phyloP scores from a whole-genome alignment of 768 basidiomycete genomes.

The Porpolomopsis calyptriformis region DNA sequence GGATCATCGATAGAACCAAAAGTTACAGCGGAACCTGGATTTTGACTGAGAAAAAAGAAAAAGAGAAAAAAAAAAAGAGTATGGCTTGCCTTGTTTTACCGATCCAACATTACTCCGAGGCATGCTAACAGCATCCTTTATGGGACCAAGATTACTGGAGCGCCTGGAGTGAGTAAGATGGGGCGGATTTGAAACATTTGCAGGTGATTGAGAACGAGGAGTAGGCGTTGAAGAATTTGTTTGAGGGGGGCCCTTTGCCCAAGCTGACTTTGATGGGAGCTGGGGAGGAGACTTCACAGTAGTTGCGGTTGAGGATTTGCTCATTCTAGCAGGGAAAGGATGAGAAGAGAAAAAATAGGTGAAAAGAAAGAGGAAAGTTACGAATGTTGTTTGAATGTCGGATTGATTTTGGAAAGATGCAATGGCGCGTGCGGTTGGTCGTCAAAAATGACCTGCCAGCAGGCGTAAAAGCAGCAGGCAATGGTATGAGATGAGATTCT shows the following conservation, averaged over 20 bases:
- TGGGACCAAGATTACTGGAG: constrained; percentile 60
- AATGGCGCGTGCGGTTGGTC: constrained; percentile 59
- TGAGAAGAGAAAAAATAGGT: constrained; percentile 11
- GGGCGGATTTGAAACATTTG: constrained; percentile 32
- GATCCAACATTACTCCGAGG: constrained; percentile 55
- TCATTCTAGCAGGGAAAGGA: constrained; percentile 55
- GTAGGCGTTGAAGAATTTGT: constrained; percentile 40
- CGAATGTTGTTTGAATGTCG: constrained; percentile 32
- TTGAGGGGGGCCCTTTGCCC: constrained; percentile 81
- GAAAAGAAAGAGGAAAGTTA: constrained; percentile 17
- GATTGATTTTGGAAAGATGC: constrained; percentile 36
- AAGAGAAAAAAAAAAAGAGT: constrained; percentile 6
- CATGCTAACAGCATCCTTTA: constrained; percentile 73
- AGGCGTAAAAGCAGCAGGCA: constrained; percentile 62
- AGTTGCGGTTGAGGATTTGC: constrained; percentile 75
- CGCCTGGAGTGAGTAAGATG: constrained; percentile 63
- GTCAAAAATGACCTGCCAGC: constrained; percentile 87
- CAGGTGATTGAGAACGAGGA: constrained; percentile 73
- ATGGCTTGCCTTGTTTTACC: constrained; percentile 52
- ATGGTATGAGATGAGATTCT: constrained; percentile 28
- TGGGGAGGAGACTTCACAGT: constrained; percentile 61
- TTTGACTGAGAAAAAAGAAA: constrained; percentile 8
- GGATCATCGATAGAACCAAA: constrained; percentile 88
- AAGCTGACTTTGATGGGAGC: constrained; percentile 78
- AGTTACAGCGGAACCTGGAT: constrained; percentile 52